Base-by-base conservation (phyloP, 1,139 yeast species). In the Taphrina sp. region DNA sequence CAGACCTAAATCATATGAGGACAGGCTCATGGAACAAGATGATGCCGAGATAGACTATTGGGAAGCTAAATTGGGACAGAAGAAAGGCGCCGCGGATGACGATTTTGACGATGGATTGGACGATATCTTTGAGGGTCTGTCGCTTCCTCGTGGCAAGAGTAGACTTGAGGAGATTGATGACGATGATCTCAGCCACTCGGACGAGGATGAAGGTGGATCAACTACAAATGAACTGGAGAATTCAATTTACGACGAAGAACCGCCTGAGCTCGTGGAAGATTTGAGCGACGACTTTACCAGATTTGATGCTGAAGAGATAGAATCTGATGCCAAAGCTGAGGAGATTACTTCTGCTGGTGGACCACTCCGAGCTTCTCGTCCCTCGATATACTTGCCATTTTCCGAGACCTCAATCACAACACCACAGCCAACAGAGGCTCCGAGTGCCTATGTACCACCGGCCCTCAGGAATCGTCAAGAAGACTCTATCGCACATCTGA, bases 401-500 rank as follows among this genome's bases (percentile, higher is more conserved):
- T 14, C 47, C 12, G 39, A 29, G 34, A 16, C 22, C 3, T 20
- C 37, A 2, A 19, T 10, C 10, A 24, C 4, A 2, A 31, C 49
- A 2, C 17, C 3, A 4, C 16, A 12, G 14, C 17, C 7, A 14
- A 4, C 37, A 3, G 37, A 3, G 12, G 24, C 31, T 23, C 41
- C 46, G 5, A 70, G 72, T 14, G 78, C 75, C 61, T 90, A 89
- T 67, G 72, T 89, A 24, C 97, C 98, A 1, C 97, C 96, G 0
- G 88, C 95, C 0, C 70, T 86, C 59, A 77, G 95, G 17, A 45
- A 37, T 12, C 20, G 14, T 10, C 52, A 44, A 34, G 20, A 16
- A 3, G 31, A 42, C 34, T 20, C 44, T 3, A 29, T 24, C 20
- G 22, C 39, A 3, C 39, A 51, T 10, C 55, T 52, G 47, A 43